These are phyloP conservation scores for Ceratocystis destructans DNA, from an alignment of 2,329 filamentous ascomycete genomes.

Conservation along the genomic window DNA sequence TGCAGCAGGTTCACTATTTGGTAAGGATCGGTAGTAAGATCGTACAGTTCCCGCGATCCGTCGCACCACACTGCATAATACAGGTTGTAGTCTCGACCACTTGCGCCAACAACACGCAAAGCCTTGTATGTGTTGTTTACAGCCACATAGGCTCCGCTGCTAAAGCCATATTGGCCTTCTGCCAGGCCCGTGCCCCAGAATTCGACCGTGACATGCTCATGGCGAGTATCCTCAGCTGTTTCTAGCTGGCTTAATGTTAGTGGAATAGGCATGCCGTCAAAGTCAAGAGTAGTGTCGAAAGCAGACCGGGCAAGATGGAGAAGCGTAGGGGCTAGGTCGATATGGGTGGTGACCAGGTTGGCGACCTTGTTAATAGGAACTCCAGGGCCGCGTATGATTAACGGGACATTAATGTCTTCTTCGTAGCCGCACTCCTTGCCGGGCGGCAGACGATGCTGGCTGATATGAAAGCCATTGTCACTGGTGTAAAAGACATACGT, in stretches of 20 bases:
- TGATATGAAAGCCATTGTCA: constrained; percentile 42
- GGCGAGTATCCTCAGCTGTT: constrained; percentile 21
- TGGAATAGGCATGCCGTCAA: constrained; percentile 38
- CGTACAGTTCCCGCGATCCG: constrained; percentile 35
- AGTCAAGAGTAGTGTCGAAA: constrained; percentile 37
- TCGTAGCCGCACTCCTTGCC: constrained; percentile 40
- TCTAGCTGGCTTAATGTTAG: constrained; percentile 22
- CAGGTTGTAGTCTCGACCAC: constrained; percentile 32
- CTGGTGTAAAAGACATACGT: constrained; percentile 40
- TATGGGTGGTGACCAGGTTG: constrained; percentile 35
- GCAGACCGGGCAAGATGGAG: constrained; percentile 29
- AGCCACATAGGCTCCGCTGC: background rate
- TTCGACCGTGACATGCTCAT: constrained; percentile 40
- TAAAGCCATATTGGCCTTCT: constrained; percentile 23
- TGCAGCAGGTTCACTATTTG: constrained; percentile 29
- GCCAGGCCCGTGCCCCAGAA: constrained; percentile 35
- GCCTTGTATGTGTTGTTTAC: constrained; percentile 42
- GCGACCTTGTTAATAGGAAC: constrained; percentile 27
- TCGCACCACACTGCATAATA: constrained; percentile 46
- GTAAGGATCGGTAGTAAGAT: constrained; percentile 40
- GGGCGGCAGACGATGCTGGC: constrained; percentile 38
- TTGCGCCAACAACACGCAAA: constrained; percentile 31
- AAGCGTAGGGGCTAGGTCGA: constrained; percentile 43
- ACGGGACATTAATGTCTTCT: constrained; percentile 38
- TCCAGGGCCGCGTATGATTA: constrained; percentile 38